Conservation (phyloP, 768 basidiomycete genomes). For the Rubroboletus satanas region DNA sequence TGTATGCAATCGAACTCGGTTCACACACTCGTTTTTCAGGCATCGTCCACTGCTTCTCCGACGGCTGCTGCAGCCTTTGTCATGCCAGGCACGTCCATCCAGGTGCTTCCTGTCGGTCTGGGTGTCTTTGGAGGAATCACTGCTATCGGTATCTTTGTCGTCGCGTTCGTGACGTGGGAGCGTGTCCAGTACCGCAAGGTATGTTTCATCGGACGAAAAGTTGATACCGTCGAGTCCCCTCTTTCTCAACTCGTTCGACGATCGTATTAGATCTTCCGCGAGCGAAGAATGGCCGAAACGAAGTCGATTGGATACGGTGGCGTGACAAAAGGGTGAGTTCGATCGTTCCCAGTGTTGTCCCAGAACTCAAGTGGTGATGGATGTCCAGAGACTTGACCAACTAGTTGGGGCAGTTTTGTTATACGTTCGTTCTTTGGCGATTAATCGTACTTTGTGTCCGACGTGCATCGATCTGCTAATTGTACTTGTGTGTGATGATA, state of each 20-base stretch:
- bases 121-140: slow-evolving; percentile 85
- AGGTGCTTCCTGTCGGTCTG: slow-evolving; percentile 78
- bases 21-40: not conserved
- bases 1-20: not conserved
- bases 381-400: not conserved
- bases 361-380: not conserved
- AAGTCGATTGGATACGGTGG: slow-evolving; percentile 59
- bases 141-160: slow-evolving; percentile 75
- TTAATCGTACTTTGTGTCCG: not conserved
- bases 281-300: slow-evolving; percentile 68
- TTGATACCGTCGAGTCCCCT: not conserved
- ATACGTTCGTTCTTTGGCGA: slow-evolving; percentile 6
- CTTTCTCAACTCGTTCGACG: not conserved
- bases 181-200: slow-evolving; percentile 85
- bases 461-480: not conserved
- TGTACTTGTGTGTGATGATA: not conserved
- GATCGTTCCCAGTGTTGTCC: not conserved
- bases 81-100: slow-evolving; percentile 69
- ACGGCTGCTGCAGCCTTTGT: slow-evolving; percentile 41
- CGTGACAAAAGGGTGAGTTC: slow-evolving; percentile 31
- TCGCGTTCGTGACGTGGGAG: slow-evolving; percentile 83
- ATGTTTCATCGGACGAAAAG: slow-evolving; percentile 12
- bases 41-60: slow-evolving; percentile 31
- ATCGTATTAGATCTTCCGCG: slow-evolving; percentile 59
- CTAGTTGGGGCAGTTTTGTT: not conserved